These are phyloP conservation scores for Clonostachys sp. DNA, from an alignment of 2,329 filamentous ascomycete genomes.

Conservation along the genomic window DNA sequence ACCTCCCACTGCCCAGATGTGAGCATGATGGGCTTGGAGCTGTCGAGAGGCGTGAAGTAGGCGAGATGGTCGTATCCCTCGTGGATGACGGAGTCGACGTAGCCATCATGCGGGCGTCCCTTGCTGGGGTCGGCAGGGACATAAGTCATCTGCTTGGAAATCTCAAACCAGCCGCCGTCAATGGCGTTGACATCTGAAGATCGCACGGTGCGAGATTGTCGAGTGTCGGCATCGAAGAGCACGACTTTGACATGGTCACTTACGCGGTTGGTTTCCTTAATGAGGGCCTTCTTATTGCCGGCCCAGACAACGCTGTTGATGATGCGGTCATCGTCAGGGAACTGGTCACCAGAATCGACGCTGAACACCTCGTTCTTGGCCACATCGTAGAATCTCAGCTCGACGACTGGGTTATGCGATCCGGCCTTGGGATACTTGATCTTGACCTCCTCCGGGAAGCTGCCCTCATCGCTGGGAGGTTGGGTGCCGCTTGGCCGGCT, in stretches of 20 bases:
- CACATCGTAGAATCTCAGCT: conserved; percentile 85
- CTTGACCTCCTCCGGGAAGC: conserved; percentile 82
- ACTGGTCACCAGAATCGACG: conserved; percentile 73
- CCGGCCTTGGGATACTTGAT: conserved; percentile 99
- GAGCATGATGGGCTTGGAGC: conserved; percentile 74
- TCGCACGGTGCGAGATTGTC: conserved; percentile 74
- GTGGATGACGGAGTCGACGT: conserved; percentile 86
- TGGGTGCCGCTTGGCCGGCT: conserved; percentile 74
- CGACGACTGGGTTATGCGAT: conserved; percentile 85
- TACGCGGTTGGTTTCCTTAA: conserved; percentile 91
- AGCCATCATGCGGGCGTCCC: conserved; percentile 77
- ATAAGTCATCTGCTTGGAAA: conserved; percentile 79
- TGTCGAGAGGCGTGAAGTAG: conserved; percentile 88
- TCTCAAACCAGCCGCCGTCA: conserved; percentile 98
- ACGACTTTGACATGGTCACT: conserved; percentile 88
- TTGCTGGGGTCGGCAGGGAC: conserved; percentile 78
- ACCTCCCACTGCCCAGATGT: conserved; percentile 94
- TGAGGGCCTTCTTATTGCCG: conserved; percentile 69
- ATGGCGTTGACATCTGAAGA: conserved; percentile 74
- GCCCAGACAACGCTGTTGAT: conserved; percentile 95
- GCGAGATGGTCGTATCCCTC: conserved; percentile 86
- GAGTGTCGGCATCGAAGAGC: conserved; percentile 71
- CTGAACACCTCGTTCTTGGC: conserved; percentile 72
- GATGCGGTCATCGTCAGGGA: conserved; percentile 75
- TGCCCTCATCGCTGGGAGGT: conserved; percentile 67